Percentiles rank a stretch among this genome's conserved stretches.
Conservation (phyloP, 2,329 filamentous ascomycete genomes). For the Ophiocordyceps polyrhachis-furcata region DNA sequence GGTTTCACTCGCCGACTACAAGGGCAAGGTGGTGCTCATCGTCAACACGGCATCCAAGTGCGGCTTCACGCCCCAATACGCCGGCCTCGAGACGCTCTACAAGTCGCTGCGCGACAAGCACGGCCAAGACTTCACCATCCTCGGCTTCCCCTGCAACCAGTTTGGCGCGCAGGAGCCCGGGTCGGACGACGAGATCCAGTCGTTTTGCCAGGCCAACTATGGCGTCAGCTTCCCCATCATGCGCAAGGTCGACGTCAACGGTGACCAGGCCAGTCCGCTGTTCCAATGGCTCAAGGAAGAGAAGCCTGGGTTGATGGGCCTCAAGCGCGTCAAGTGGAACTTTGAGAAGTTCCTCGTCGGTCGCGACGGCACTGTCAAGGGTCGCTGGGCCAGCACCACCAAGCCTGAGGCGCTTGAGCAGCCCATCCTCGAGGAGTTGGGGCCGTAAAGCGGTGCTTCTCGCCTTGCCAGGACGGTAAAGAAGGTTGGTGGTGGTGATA, state of each 20-base stretch:
- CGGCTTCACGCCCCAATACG: constrained; percentile 94
- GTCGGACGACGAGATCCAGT: constrained; percentile 60
- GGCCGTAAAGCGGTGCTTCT: neutral
- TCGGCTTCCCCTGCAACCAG: constrained; percentile 98
- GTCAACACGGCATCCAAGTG: constrained; percentile 99
- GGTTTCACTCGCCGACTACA: constrained; percentile 50
- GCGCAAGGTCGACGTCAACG: constrained; percentile 88
- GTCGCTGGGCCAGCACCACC: constrained; percentile 70
- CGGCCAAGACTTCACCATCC: constrained; percentile 60
- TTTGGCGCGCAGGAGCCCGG: constrained; percentile 85
- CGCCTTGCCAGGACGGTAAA: too few relatives aligned
- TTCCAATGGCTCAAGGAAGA: constrained; percentile 48
- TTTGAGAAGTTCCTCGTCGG: constrained; percentile 96
- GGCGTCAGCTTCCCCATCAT: constrained; percentile 79
- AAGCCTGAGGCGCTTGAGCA: constrained; percentile 70
- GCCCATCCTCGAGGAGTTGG: constrained; percentile 55
- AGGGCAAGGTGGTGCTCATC: constrained; percentile 84
- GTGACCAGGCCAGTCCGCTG: constrained; percentile 51
- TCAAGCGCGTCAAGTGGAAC: constrained; percentile 97
- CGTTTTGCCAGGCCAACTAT: constrained; percentile 85
- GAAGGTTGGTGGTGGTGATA: too few relatives aligned
- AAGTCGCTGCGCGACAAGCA: constrained; percentile 52
- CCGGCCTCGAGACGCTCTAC: constrained; percentile 79
- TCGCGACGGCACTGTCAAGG: constrained; percentile 68
- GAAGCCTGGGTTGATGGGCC: constrained; percentile 67